phyloP scores from a whole-genome alignment of 345 rosid species.

The Linum trigynum region DNA sequence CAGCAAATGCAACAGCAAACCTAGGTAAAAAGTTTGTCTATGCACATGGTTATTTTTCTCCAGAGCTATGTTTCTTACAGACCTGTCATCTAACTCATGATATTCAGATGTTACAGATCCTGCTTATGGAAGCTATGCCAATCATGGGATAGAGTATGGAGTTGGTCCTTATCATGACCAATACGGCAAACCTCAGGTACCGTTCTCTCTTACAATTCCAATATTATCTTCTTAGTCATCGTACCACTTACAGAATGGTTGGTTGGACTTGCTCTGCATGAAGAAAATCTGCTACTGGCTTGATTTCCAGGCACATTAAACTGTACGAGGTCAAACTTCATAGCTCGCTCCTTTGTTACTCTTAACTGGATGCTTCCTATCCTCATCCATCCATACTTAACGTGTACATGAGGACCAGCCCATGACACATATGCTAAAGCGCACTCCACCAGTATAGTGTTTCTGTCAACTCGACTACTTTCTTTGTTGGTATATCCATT shows the following conservation, averaged over 20 bases:
- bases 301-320: too few species aligned
- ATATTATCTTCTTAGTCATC: too few species aligned
- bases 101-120: conserved; percentile 17
- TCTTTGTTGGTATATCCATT: too few species aligned
- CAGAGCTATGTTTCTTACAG: not conserved
- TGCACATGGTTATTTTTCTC: not conserved
- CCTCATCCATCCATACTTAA: too few species aligned
- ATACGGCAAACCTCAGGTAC: conserved; percentile 43
- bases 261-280: not conserved
- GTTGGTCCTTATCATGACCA: conserved; percentile 27
- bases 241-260: not conserved
- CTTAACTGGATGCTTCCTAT: too few species aligned
- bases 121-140: conserved; percentile 36
- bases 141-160: conserved; percentile 29
- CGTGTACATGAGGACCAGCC: too few species aligned
- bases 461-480: too few species aligned
- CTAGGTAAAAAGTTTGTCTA: conserved; percentile 30
- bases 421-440: not conserved
- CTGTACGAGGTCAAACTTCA: too few species aligned
- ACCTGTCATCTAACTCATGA: not conserved
- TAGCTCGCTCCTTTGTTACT: too few species aligned
- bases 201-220: not conserved
- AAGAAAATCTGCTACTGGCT: too few species aligned
- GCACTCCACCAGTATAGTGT: too few species aligned
- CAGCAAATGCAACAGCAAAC: conserved; percentile 18